These are phyloP conservation scores for Dioscorea zingiberensis DNA, from an alignment of 106 monocot genomes.

Conservation along the genomic window DNA sequence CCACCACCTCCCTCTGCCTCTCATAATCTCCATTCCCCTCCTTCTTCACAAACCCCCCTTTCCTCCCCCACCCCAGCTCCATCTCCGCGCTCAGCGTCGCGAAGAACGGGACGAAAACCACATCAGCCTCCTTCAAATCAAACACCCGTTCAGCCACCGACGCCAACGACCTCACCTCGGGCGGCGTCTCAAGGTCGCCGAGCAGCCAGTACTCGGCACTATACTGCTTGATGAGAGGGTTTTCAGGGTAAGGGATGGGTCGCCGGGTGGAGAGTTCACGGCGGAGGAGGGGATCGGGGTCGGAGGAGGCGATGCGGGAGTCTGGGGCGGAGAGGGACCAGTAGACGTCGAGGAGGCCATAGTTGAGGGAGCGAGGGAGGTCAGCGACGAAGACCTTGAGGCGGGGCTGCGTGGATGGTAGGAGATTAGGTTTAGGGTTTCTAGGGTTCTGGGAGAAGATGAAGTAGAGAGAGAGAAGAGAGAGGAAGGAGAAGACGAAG, in stretches of 20 bases:
- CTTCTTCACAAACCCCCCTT: conserved; percentile 66
- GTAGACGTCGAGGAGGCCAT: conserved; percentile 78
- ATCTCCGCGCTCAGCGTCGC: conserved; percentile 88
- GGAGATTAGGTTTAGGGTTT: conserved; percentile 1
- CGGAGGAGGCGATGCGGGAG: conserved; percentile 44
- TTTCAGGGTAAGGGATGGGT: conserved; percentile 51
- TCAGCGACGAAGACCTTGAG: conserved; percentile 64
- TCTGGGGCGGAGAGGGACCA: conserved; percentile 72
- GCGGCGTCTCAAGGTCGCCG: conserved; percentile 60
- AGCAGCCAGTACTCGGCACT: conserved; percentile 84
- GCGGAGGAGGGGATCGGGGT: conserved; percentile 31
- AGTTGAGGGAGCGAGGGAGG: conserved; percentile 63
- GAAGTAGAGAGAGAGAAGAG: background rate
- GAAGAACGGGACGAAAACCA: conserved; percentile 89
- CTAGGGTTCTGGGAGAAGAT: background rate
- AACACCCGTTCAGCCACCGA: conserved; percentile 41
- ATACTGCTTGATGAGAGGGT: conserved; percentile 78
- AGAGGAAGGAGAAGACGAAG: conserved; percentile 16
- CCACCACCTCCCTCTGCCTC: conserved; percentile 71
- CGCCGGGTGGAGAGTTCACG: background rate
- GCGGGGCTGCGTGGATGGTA: conserved; percentile 3
- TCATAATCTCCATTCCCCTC: conserved; percentile 60
- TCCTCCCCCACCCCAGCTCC: conserved; percentile 91
- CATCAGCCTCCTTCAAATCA: conserved; percentile 39
- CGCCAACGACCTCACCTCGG: conserved; percentile 3